Conservation (phyloP, 441 rosid genomes). For the Geranium incanum region DNA sequence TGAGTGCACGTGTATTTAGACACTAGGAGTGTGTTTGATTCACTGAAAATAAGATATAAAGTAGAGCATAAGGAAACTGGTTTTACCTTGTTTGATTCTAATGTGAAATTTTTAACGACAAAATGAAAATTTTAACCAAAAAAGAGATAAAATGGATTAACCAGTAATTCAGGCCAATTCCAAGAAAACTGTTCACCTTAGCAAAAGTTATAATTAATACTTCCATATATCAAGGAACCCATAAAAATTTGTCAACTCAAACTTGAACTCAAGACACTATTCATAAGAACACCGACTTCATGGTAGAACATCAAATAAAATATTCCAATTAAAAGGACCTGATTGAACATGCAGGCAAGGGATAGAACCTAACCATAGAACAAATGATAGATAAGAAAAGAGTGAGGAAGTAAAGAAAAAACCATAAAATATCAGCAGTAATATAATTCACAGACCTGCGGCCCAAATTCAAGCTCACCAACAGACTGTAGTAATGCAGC, state of each 20-base stretch:
- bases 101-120: too few species aligned
- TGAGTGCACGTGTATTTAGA: not conserved
- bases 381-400: not conserved
- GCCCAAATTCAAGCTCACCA: conserved; percentile 90
- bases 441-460: conserved; percentile 56
- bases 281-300: not conserved
- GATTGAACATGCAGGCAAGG: not conserved
- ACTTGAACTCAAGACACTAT: not conserved
- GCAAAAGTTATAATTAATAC: not conserved
- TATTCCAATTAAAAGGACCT: not conserved
- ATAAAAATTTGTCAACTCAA: not conserved
- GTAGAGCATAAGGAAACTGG: not conserved
- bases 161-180: not conserved
- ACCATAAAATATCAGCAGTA: conserved; percentile 11
- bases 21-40: not conserved
- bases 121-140: too few species aligned
- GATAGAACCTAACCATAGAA: not conserved
- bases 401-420: not conserved
- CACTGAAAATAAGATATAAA: not conserved
- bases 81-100: too few species aligned
- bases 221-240: not conserved
- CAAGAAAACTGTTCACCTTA: not conserved
- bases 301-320: not conserved
- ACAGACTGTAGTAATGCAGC: conserved; percentile 84
- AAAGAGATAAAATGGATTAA: not conserved